A percentile compares a stretch with the other conserved stretches of the same genome.
phyloP scores from a whole-genome alignment of 495 filamentous ascomycete species.

The Aspergillus panamensis region DNA sequence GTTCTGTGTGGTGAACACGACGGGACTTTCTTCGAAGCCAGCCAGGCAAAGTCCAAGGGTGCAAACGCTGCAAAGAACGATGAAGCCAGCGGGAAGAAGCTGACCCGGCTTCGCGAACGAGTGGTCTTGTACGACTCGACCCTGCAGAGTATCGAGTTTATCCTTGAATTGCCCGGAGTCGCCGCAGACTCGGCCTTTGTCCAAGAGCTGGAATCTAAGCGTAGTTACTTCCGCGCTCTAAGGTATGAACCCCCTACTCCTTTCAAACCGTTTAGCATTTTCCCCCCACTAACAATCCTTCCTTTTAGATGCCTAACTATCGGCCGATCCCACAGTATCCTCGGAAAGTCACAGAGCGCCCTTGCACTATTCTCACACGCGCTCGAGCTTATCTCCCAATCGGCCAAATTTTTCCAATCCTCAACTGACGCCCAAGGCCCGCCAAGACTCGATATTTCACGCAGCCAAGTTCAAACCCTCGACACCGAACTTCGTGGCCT shows the following conservation, averaged over 20 bases:
- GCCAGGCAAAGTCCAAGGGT: slow-evolving; percentile 46
- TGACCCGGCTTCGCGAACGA: slow-evolving; percentile 79
- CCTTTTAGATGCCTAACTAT: slow-evolving; percentile 71
- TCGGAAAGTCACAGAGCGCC: slow-evolving; percentile 69
- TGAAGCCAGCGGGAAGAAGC: slow-evolving; percentile 60
- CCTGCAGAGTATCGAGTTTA: slow-evolving; percentile 81
- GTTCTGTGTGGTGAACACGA: slow-evolving; percentile 78
- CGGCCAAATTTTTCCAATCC: slow-evolving; percentile 35
- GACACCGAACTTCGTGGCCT: slow-evolving; percentile 59
- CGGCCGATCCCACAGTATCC: slow-evolving; percentile 75
- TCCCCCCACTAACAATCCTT: slow-evolving; percentile 15
- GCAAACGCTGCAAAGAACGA: slow-evolving; percentile 55
- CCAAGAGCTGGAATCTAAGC: slow-evolving; percentile 70
- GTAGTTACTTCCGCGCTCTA: slow-evolving; percentile 81
- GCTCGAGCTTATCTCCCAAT: slow-evolving; percentile 46
- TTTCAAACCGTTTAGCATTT: not conserved
- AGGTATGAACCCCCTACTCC: slow-evolving; percentile 56
- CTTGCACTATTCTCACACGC: slow-evolving; percentile 79
- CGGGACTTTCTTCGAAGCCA: slow-evolving; percentile 59
- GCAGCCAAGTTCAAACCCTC: slow-evolving; percentile 53
- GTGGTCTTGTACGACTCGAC: slow-evolving; percentile 92
- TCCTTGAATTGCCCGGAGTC: slow-evolving; percentile 85
- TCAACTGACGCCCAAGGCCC: slow-evolving; percentile 32
- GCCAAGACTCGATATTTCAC: slow-evolving; percentile 59
- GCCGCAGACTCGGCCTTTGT: slow-evolving; percentile 79